Evolutionary conservation across 2,329 filamentous ascomycete genomes (phyloP).

Genomic region (Ceratocystis harringtonii): DNA sequence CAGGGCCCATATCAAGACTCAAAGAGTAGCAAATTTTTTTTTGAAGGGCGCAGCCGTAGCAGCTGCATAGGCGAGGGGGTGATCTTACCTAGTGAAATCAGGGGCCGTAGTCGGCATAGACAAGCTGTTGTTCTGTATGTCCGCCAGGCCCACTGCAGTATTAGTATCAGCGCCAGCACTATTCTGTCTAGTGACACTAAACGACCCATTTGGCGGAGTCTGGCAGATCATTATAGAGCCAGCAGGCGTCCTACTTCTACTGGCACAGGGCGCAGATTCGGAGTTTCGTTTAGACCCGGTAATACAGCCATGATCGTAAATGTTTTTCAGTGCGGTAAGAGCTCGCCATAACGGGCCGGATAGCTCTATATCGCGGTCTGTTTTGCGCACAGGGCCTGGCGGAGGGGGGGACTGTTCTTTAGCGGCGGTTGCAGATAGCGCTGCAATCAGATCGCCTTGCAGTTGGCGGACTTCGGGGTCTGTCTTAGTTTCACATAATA

Average conservation of each 20-base stretch:
- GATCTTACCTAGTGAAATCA: slow-evolving; percentile 31
- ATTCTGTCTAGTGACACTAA: slow-evolving; percentile 7
- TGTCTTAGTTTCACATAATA: slow-evolving; percentile 46
- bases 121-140: slow-evolving; percentile 43
- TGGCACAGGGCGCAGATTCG: slow-evolving; percentile 31
- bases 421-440: slow-evolving; percentile 47
- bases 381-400: slow-evolving; percentile 34
- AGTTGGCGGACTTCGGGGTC: slow-evolving; percentile 48
- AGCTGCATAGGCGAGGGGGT: not conserved
- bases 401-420: slow-evolving; percentile 43
- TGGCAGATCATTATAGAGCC: slow-evolving; percentile 20
- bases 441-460: slow-evolving; percentile 48
- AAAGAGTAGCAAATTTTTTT: not conserved
- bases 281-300: slow-evolving; percentile 38
- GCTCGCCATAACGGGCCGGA: slow-evolving; percentile 47
- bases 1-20: slow-evolving; percentile 10
- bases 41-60: not conserved
- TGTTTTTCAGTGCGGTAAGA: slow-evolving; percentile 46
- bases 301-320: slow-evolving; percentile 49
- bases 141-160: slow-evolving; percentile 49
- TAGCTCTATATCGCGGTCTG: slow-evolving; percentile 46
- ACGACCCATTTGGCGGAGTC: slow-evolving; percentile 18
- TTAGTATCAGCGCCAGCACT: slow-evolving; percentile 35
- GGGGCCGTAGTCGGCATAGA: slow-evolving; percentile 23
- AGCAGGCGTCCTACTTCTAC: slow-evolving; percentile 32